Evolutionary conservation across 768 basidiomycete genomes (phyloP), one percentile per base, ranked within the genome.

Genomic region (Flagelloscypha sp.): DNA sequence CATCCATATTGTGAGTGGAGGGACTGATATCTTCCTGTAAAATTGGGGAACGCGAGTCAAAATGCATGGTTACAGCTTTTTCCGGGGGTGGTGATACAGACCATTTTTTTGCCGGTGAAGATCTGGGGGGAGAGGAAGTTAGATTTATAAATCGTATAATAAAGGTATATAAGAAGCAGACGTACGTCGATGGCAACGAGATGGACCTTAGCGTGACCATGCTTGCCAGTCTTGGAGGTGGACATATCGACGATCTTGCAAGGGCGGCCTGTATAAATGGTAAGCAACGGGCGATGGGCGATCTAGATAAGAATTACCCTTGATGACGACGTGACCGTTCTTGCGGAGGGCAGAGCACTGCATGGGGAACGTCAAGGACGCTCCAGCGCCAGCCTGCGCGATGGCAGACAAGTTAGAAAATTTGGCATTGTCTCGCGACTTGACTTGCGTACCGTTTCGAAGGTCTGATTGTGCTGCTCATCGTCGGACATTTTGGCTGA

Each of bases 231-330:
- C 79, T 98, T 98, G 60, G 93, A 98, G 68, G 93, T 95, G 45
- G 90, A 94, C 93, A 95, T 97, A 61, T 95, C 92, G 52, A 92
- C 80, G 66, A 90, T 90, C 73, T 98, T 98, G 86, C 93, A 98
- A 48, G 93, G 93, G 50, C 92, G 79, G 49, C 71, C 83, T 84
- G 46, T 17, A 31, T 37, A 25, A 24, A 33, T 10, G 38, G 35
- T 13, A 30, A 25, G 22, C 28, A 36, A 35, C 9, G 16, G 22
- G 38, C 27, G 29, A 38, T 25, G 30, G 23, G 25, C 12, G 20
- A 25, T 23, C 25, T 13, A 23, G 10, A 6, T 20, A 19, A 36
- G 38, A 31, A 47, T 12, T 32, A 75, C 88, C 72, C 73, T 95
- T 97, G 66, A 99, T 98, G 54, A 92, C 84, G 59, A 99, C 94